These are phyloP conservation scores for Phaeophleospora eucalypticola DNA, from an alignment of 2,329 filamentous ascomycete genomes.

Conservation along the genomic window DNA sequence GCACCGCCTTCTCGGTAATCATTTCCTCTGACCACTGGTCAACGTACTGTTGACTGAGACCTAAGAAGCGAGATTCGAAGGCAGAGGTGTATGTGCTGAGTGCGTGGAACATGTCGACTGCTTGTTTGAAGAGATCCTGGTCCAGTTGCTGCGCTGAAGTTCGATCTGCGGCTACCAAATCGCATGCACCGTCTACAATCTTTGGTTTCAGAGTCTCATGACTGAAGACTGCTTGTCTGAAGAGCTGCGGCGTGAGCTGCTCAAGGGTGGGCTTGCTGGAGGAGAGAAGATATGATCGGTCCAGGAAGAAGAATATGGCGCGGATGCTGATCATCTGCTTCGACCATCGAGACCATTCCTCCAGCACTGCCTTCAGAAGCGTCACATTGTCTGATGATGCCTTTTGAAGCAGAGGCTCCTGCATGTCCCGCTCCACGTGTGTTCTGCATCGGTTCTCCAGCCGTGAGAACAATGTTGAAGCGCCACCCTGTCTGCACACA, in stretches of 20 bases:
- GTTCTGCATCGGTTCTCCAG: slow-evolving; percentile 63
- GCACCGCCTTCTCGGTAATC: slow-evolving; percentile 59
- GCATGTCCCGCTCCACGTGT: slow-evolving; percentile 57
- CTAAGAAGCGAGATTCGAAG: slow-evolving; percentile 75
- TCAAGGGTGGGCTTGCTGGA: slow-evolving; percentile 70
- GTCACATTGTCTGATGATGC: slow-evolving; percentile 58
- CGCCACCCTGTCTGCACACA: slow-evolving; percentile 73
- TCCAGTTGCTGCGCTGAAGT: slow-evolving; percentile 51
- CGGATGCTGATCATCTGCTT: slow-evolving; percentile 73
- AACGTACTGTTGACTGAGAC: slow-evolving; percentile 65
- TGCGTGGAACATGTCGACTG: slow-evolving; percentile 80
- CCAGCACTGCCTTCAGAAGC: slow-evolving; percentile 57
- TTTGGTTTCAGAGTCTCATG: slow-evolving; percentile 50
- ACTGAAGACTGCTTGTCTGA: slow-evolving; percentile 60
- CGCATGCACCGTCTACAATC: slow-evolving; percentile 67
- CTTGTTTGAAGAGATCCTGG: slow-evolving; percentile 63
- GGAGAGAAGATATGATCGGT: slow-evolving; percentile 80
- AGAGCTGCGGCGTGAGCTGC: slow-evolving; percentile 73
- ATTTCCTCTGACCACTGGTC: slow-evolving; percentile 64
- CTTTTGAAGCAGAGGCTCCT: slow-evolving; percentile 55
- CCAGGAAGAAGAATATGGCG: slow-evolving; percentile 89
- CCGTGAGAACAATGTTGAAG: slow-evolving; percentile 62
- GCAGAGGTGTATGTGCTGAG: slow-evolving; percentile 72
- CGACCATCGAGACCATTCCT: slow-evolving; percentile 74
- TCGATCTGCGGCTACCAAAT: slow-evolving; percentile 71